A percentile compares a stretch with the other conserved stretches of the same genome.
These are phyloP conservation scores for Diaporthe batatas DNA, from an alignment of 2,329 filamentous ascomycete species.

Conservation along the genomic window DNA sequence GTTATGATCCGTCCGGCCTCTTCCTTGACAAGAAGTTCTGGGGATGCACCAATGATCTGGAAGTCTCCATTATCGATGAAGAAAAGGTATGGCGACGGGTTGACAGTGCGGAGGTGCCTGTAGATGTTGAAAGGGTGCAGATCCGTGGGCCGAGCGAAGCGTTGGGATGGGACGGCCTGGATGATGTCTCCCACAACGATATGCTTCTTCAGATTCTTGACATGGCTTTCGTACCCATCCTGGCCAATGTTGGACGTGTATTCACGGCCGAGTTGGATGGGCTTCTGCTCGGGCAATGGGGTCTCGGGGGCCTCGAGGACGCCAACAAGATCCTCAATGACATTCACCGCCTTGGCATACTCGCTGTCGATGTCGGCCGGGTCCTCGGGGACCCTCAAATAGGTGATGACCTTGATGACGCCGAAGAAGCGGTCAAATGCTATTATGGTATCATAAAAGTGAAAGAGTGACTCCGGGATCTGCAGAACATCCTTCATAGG, in stretches of 20 bases:
- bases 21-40: conserved; percentile 93
- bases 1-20: conserved; percentile 91
- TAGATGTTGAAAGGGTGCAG: conserved; percentile 99
- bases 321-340: conserved; percentile 76
- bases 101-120: conserved; percentile 94
- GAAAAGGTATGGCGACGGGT: conserved; percentile 97
- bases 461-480: conserved; percentile 95
- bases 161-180: conserved; percentile 95
- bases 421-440: conserved; percentile 96
- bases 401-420: conserved; percentile 92
- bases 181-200: conserved; percentile 95
- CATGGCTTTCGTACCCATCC: conserved; percentile 90
- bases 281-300: conserved; percentile 81
- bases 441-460: conserved; percentile 95
- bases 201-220: conserved; percentile 87
- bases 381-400: conserved; percentile 74
- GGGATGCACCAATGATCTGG: conserved; percentile 94
- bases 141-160: conserved; percentile 88
- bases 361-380: conserved; percentile 71
- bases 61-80: conserved; percentile 93
- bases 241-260: conserved; percentile 94
- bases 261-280: conserved; percentile 79
- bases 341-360: conserved; percentile 76
- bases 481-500: conserved; percentile 88
- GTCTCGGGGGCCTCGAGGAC: conserved; percentile 81